phyloP scores from a whole-genome alignment of 176 grass and related monocot species.

The Bonia amplexicaulis region DNA sequence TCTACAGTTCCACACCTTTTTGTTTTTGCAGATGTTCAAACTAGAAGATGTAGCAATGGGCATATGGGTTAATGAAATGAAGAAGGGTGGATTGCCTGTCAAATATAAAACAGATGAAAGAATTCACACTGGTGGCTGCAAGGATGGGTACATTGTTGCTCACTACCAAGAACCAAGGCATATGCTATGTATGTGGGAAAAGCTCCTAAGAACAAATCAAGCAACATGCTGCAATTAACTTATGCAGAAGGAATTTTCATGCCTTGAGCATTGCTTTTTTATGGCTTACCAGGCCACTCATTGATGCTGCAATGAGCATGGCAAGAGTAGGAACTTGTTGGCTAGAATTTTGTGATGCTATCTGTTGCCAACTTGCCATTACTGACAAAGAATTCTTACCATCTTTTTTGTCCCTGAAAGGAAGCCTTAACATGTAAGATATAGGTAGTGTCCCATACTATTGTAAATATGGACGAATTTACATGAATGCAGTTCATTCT shows the following conservation, averaged over 20 bases:
- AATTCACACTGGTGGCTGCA: constrained; percentile 60
- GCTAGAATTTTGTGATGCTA: background rate
- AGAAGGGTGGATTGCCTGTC: constrained; percentile 50
- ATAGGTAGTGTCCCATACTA: background rate
- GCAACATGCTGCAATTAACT: constrained; percentile 59
- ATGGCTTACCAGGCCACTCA: background rate
- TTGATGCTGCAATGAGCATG: background rate
- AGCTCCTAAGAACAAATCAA: constrained; percentile 49
- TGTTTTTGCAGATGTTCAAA: constrained; percentile 86
- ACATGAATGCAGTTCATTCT: background rate
- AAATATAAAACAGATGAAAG: constrained; percentile 73
- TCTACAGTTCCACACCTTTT: background rate
- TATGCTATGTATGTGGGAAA: constrained; percentile 85
- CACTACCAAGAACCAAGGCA: constrained; percentile 89
- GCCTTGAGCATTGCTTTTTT: background rate
- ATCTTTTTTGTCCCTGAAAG: background rate
- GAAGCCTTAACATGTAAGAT: background rate
- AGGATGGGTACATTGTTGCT: constrained; percentile 66
- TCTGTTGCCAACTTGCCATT: background rate
- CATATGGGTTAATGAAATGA: constrained; percentile 80
- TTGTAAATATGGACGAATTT: background rate
- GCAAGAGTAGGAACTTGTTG: background rate
- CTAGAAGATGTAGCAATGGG: constrained; percentile 98
- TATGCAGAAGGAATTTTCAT: constrained; percentile 5
- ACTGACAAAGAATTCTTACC: background rate